Evolutionary conservation across 2,329 filamentous ascomycete genomes (phyloP).

Genomic region (Cladobotryum protrusum): DNA sequence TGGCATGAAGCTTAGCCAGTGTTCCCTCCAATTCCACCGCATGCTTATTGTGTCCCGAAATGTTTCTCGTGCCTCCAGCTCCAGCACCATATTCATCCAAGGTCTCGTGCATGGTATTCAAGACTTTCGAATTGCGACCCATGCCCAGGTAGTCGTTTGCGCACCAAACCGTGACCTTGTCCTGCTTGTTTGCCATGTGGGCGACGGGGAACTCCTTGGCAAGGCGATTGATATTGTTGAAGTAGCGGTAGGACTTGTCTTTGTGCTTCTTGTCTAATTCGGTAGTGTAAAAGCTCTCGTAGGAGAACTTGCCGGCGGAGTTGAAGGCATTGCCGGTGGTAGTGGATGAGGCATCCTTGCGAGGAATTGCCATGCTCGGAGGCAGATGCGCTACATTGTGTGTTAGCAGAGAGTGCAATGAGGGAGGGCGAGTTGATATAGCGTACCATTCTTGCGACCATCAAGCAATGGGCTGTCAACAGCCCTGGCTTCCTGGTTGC

Average conservation of each 20-base stretch:
- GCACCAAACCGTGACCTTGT: constrained; percentile 96
- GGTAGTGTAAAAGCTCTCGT: constrained; percentile 77
- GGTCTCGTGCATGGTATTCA: constrained; percentile 90
- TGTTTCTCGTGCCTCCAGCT: constrained; percentile 92
- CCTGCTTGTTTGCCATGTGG: constrained; percentile 76
- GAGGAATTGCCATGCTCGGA: constrained; percentile 14
- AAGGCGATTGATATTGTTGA: constrained; percentile 99
- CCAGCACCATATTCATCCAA: constrained; percentile 92
- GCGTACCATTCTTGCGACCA: constrained; percentile 45
- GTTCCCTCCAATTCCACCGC: constrained; percentile 78
- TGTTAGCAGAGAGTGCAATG: neutral
- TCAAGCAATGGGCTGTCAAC: constrained; percentile 55
- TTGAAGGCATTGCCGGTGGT: constrained; percentile 17
- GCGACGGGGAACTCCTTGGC: constrained; percentile 94
- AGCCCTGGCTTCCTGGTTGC: constrained; percentile 68
- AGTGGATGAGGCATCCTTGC: constrained; percentile 13
- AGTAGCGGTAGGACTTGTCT: constrained; percentile 99
- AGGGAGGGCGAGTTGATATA: neutral
- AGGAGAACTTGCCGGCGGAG: constrained; percentile 66
- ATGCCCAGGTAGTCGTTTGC: constrained; percentile 99
- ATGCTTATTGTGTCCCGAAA: constrained; percentile 95
- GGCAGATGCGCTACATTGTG: constrained; percentile 16
- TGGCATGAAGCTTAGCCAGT: constrained; percentile 80
- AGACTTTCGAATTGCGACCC: constrained; percentile 81
- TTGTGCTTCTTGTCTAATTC: constrained; percentile 99